Evolutionary conservation across 2,329 filamentous ascomycete genomes (phyloP).

Genomic region (Diplodia sapinea): DNA sequence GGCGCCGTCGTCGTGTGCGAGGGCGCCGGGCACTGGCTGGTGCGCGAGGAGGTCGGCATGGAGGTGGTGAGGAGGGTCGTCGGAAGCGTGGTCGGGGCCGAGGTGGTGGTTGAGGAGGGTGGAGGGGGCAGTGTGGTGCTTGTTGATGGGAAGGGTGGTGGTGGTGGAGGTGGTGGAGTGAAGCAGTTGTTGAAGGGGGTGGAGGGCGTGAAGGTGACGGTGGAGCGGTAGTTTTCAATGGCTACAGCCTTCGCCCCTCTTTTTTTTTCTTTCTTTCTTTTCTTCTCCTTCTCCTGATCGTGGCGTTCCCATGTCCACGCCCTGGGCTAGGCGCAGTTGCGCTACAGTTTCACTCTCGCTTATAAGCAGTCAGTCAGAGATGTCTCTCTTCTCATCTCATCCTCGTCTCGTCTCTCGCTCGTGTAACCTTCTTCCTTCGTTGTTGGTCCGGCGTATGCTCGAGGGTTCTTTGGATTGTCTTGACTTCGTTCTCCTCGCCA

Average conservation of each 20-base stretch:
- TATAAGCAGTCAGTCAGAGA: background rate
- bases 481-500: background rate
- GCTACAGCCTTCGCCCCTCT: background rate
- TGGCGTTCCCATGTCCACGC: no score
- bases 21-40: conserved; percentile 60
- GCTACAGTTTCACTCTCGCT: background rate
- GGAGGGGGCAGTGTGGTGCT: background rate
- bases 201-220: conserved; percentile 33
- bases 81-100: conserved; percentile 41
- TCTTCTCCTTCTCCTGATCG: background rate
- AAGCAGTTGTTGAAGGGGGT: conserved; percentile 35
- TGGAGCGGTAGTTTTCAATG: conserved; percentile 33
- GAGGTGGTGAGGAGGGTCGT: conserved; percentile 51
- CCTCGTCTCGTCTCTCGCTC: background rate
- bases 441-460: background rate
- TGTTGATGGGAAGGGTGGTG: background rate
- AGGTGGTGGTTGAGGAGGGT: conserved; percentile 32
- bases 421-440: background rate
- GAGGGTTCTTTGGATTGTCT: background rate
- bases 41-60: conserved; percentile 54
- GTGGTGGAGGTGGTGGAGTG: conserved; percentile 1
- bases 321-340: background rate
- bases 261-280: background rate
- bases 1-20: conserved; percentile 57
- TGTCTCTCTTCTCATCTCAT: background rate